A percentile compares a stretch with the other conserved stretches of the same genome.
These are phyloP conservation scores for Danielia reshetovae DNA, from an alignment of 805 yeast genomes.

Conservation along the genomic window DNA sequence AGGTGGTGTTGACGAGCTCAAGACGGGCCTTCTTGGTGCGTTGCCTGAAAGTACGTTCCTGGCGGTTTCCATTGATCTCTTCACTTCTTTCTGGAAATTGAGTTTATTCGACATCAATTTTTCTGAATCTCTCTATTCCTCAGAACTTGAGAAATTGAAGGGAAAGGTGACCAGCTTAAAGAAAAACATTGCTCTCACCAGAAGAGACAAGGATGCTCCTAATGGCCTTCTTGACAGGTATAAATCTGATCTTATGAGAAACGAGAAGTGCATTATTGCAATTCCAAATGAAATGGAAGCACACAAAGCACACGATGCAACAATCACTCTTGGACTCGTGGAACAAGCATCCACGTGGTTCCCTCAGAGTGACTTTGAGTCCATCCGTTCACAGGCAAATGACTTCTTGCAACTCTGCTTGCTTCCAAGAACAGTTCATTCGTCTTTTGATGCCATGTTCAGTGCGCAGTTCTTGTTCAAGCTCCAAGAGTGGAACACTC, in stretches of 20 bases:
- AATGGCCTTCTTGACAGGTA: slow-evolving; percentile 19
- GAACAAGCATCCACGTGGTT: slow-evolving; percentile 40
- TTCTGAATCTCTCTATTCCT: slow-evolving; percentile 46
- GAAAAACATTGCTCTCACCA: slow-evolving; percentile 29
- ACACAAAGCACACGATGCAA: slow-evolving; percentile 38
- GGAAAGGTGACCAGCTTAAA: slow-evolving; percentile 31
- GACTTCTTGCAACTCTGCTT: slow-evolving; percentile 60
- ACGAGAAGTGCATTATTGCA: slow-evolving; percentile 20
- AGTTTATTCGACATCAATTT: slow-evolving; percentile 67
- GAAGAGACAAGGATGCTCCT: slow-evolving; percentile 19
- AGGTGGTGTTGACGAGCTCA: slow-evolving; percentile 16
- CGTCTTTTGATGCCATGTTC: slow-evolving; percentile 79
- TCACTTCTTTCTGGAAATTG: slow-evolving; percentile 67
- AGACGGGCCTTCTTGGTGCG: not conserved
- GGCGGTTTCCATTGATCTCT: slow-evolving; percentile 32
- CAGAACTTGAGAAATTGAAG: slow-evolving; percentile 39
- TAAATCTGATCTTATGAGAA: slow-evolving; percentile 20
- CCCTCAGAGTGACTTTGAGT: slow-evolving; percentile 2
- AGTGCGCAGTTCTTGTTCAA: slow-evolving; percentile 57
- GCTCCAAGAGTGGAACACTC: slow-evolving; percentile 36
- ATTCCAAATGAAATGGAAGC: slow-evolving; percentile 38
- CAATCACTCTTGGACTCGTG: not conserved
- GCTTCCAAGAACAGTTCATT: slow-evolving; percentile 71
- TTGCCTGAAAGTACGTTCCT: not conserved
- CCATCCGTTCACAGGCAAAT: slow-evolving; percentile 1